A percentile compares a stretch with the other conserved stretches of the same genome.
These are phyloP conservation scores for Colletotrichum liaoningense DNA, from an alignment of 2,329 filamentous ascomycete species.

Conservation along the genomic window DNA sequence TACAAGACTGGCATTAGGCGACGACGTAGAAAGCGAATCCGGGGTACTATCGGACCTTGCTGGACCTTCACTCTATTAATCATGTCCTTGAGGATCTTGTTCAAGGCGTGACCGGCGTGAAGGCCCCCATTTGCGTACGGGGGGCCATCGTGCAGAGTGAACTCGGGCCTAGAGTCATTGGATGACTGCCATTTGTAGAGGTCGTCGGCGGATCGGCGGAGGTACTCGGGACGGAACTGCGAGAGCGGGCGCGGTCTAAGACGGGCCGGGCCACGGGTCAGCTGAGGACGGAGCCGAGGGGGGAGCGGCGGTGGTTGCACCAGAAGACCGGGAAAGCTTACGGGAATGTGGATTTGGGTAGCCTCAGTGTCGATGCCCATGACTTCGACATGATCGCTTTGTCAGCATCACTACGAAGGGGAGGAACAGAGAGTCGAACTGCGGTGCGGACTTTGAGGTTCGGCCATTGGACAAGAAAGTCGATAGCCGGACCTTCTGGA, in stretches of 20 bases:
- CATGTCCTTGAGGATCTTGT: conserved; percentile 97
- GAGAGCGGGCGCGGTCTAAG: conserved; percentile 63
- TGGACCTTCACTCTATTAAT: conserved; percentile 85
- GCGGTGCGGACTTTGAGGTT: neutral
- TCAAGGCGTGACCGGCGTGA: conserved; percentile 93
- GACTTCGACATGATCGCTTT: conserved; percentile 60
- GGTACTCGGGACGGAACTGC: conserved; percentile 66
- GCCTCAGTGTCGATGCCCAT: conserved; percentile 79
- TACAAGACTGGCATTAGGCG: conserved; percentile 29
- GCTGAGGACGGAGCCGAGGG: conserved; percentile 38
- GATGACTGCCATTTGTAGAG: conserved; percentile 88
- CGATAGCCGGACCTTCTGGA: neutral
- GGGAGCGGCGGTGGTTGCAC: conserved; percentile 25
- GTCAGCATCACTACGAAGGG: conserved; percentile 31
- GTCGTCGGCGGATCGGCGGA: conserved; percentile 84
- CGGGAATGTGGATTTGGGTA: conserved; percentile 82
- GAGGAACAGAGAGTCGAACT: neutral
- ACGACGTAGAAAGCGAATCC: neutral
- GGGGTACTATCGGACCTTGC: conserved; percentile 58
- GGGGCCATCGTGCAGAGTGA: conserved; percentile 93
- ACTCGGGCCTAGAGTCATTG: conserved; percentile 68
- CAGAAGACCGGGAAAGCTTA: conserved; percentile 49
- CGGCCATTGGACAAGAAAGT: neutral
- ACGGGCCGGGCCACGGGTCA: conserved; percentile 15
- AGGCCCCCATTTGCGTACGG: conserved; percentile 95